A percentile compares a stretch with the other conserved stretches of the same genome.
phyloP scores from a whole-genome alignment of 2,329 filamentous ascomycete species.

The Phoma sp. region DNA sequence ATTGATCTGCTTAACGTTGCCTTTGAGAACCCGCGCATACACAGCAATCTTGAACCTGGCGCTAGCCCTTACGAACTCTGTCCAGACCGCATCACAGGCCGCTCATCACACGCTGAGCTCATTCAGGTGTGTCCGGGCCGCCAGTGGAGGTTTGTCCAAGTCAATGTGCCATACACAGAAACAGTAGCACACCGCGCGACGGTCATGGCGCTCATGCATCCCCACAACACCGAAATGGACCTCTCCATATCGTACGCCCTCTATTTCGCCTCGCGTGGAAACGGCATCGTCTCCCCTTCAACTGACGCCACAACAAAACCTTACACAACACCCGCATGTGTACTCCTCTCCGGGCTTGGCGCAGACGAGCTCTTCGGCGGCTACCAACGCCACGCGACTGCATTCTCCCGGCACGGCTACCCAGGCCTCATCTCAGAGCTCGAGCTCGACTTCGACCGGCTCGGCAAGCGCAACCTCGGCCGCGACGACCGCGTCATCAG shows the following conservation, averaged over 20 bases:
- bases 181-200: conserved; percentile 70
- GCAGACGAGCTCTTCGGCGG: conserved; percentile 97
- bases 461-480: conserved; percentile 93
- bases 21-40: conserved; percentile 86
- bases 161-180: conserved; percentile 83
- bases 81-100: conserved; percentile 87
- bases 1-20: conserved; percentile 95
- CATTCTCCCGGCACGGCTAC: conserved; percentile 74
- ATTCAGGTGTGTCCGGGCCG: conserved; percentile 70
- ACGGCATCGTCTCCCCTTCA: conserved; percentile 54
- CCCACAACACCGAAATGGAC: conserved; percentile 99
- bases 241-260: conserved; percentile 90
- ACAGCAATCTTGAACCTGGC: conserved; percentile 45
- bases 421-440: conserved; percentile 79
- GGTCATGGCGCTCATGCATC: conserved; percentile 80
- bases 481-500: conserved; percentile 91
- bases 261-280: conserved; percentile 90
- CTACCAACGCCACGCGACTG: conserved; percentile 82
- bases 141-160: conserved; percentile 81
- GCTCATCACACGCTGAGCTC: conserved; percentile 80
- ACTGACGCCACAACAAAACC: conserved; percentile 37
- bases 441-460: conserved; percentile 79
- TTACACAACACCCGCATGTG: conserved; percentile 76
- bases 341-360: conserved; percentile 89
- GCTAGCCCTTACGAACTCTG: conserved; percentile 76